phyloP scores from a whole-genome alignment of 305 asterid species.

The Plantago coronopus region DNA sequence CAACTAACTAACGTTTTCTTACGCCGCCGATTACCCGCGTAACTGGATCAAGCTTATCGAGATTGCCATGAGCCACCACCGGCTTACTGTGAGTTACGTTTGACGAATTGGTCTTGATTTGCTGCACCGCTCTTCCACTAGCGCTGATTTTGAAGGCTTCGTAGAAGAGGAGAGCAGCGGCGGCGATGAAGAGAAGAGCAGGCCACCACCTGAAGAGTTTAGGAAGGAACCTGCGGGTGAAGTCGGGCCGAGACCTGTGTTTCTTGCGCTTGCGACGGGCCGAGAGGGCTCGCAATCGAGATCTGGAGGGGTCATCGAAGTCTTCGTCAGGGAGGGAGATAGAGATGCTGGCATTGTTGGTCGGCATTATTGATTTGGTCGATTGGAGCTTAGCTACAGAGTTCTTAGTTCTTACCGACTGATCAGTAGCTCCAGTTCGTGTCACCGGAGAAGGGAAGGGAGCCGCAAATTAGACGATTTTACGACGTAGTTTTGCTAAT shows the following conservation, averaged over 20 bases:
- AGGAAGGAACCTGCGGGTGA: conserved; percentile 36
- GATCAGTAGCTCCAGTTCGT: too few relatives aligned
- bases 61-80: conserved; percentile 37
- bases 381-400: too few relatives aligned
- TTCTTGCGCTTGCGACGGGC: conserved; percentile 71
- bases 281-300: conserved; percentile 37
- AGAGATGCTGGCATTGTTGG: conserved; percentile 32
- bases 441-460: too few relatives aligned
- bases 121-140: conserved; percentile 24
- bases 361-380: conserved; percentile 27
- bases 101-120: conserved; percentile 21
- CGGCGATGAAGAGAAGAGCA: conserved; percentile 47
- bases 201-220: conserved; percentile 75
- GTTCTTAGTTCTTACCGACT: too few relatives aligned
- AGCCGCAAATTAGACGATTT: too few relatives aligned
- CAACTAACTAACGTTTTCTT: conserved; percentile 72
- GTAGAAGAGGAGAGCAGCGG: conserved; percentile 49
- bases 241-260: conserved; percentile 41
- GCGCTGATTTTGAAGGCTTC: conserved; percentile 58
- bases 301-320: conserved; percentile 44
- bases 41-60: conserved; percentile 68
- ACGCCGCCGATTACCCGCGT: conserved; percentile 67
- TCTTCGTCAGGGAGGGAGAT: conserved; percentile 69
- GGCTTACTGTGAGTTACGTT: conserved; percentile 23
- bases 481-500: too few relatives aligned